Evolutionary conservation across 2,329 filamentous ascomycete species (phyloP).

Genomic region (Colletotrichum australisinense): DNA sequence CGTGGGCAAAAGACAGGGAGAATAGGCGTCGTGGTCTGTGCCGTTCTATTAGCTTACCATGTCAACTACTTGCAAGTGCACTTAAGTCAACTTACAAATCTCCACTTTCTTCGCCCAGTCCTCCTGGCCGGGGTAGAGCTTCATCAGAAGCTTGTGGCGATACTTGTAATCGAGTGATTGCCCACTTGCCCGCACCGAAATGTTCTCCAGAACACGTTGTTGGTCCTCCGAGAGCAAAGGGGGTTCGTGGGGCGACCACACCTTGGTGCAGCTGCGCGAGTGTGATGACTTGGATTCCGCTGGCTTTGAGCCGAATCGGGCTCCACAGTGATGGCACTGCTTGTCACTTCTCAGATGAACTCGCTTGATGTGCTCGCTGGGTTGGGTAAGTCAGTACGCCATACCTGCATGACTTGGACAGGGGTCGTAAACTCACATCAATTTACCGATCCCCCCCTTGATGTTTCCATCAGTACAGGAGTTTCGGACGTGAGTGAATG

Average conservation of each 20-base stretch:
- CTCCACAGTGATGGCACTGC: conserved; percentile 33
- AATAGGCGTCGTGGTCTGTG: conserved; percentile 32
- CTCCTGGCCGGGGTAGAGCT: conserved; percentile 31
- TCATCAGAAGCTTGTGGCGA: conserved; percentile 32
- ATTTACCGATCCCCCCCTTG: conserved; percentile 33
- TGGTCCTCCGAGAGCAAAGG: conserved; percentile 27
- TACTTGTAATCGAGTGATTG: conserved; percentile 33
- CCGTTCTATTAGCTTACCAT: not conserved
- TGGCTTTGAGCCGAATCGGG: conserved; percentile 27
- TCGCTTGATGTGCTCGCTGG: conserved; percentile 31
- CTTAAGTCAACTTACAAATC: conserved; percentile 17
- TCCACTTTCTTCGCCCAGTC: conserved; percentile 32
- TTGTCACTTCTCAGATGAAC: conserved; percentile 34
- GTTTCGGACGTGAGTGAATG: conserved; percentile 30
- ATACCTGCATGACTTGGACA: not conserved
- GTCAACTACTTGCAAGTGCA: no score
- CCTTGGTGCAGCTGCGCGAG: conserved; percentile 25
- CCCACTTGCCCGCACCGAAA: conserved; percentile 29
- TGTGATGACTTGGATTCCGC: conserved; percentile 32
- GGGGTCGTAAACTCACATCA: conserved; percentile 20
- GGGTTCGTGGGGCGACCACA: conserved; percentile 24
- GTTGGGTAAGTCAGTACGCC: not conserved
- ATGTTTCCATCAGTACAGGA: conserved; percentile 34
- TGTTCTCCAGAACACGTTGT: conserved; percentile 26
- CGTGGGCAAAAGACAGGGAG: conserved; percentile 25